Base-by-base conservation (phyloP, 73 alveolate genomes). In the Blepharisma japonicum region DNA sequence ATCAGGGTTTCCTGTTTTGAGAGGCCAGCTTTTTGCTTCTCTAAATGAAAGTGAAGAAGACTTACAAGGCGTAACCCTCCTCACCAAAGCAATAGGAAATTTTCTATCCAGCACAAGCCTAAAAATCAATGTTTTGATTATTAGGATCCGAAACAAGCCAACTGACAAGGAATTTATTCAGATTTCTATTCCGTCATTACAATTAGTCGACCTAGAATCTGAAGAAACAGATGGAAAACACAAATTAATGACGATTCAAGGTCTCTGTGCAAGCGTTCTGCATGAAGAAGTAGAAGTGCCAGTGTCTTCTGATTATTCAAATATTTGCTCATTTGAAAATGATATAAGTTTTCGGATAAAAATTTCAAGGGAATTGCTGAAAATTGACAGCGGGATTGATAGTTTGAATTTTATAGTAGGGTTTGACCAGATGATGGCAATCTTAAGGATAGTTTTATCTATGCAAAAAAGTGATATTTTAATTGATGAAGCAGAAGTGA, bases 1-100 rank as follows among this genome's bases (percentile, higher is more conserved):
- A 25, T 61, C 74, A 1, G 74, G 74, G 11, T 61, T n/a, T 61
- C 14, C 39, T 9, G 74, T 61, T 14, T 14, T 61, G 11, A 14
- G 18, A 61, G 74, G 23, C 14, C 47, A 61, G 46, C 14, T 14
- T 14, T 20, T 14, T 14, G 46, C 47, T 61, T 32, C 42, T 32
- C 50, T 18, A 2, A 39, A 14, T 20, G 38, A 14, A 61, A 61
- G 50, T 25, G 74, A 61, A 61, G 74, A 61, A 61, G 74, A 61
- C 5, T 20, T 61, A 8, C 74, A 61, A 61, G 74, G 74, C 2
- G 18, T 61, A 18, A 61, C 38, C 39, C 47, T 61, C 18, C 74
- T 61, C 2, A 61, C 74, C 50, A 61, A 61, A 25, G 14, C 74
- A 20, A 25, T 61, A 8, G 74, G 47, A 39, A 61, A 25, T 25